Percentiles rank a stretch among this genome's conserved stretches.
phyloP scores from a whole-genome alignment of 257 asterid genomes.

The Solanum rostratum region DNA sequence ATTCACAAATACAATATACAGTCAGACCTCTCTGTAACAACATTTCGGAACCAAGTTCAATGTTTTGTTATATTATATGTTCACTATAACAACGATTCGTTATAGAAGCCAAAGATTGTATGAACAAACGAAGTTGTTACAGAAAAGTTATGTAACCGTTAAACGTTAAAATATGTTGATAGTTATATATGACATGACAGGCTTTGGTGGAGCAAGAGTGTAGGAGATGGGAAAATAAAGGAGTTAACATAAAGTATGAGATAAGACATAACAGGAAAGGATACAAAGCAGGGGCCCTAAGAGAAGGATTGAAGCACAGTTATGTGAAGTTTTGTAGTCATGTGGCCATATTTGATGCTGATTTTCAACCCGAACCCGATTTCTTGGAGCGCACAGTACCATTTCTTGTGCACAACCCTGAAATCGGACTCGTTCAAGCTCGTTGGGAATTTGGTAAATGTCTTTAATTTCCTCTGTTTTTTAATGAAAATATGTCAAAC shows the following conservation, averaged over 20 bases:
- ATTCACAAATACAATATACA: background rate
- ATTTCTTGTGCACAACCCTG: conserved; percentile 24
- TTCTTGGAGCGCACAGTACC: conserved; percentile 15
- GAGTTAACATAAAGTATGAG: conserved; percentile 5
- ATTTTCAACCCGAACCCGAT: conserved; percentile 1
- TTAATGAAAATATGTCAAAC: background rate
- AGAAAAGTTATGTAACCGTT: background rate
- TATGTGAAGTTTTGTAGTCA: background rate
- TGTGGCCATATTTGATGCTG: conserved; percentile 8
- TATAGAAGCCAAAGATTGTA: background rate
- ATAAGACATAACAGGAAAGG: background rate
- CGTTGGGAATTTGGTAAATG: conserved; percentile 36
- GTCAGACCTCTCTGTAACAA: background rate
- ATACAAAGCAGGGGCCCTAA: conserved; percentile 1
- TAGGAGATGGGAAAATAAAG: conserved; percentile 2
- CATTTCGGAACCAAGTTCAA: background rate
- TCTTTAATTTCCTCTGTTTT: background rate
- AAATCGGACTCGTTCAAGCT: conserved; percentile 27
- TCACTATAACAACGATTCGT: background rate
- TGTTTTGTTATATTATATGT: background rate
- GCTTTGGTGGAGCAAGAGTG: background rate
- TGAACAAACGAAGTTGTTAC: background rate
- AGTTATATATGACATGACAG: background rate
- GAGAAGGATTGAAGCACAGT: conserved; percentile 19
- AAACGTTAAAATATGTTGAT: background rate